These are phyloP conservation scores for Botrytis galanthina DNA, from an alignment of 2,329 filamentous ascomycete species.

Conservation along the genomic window DNA sequence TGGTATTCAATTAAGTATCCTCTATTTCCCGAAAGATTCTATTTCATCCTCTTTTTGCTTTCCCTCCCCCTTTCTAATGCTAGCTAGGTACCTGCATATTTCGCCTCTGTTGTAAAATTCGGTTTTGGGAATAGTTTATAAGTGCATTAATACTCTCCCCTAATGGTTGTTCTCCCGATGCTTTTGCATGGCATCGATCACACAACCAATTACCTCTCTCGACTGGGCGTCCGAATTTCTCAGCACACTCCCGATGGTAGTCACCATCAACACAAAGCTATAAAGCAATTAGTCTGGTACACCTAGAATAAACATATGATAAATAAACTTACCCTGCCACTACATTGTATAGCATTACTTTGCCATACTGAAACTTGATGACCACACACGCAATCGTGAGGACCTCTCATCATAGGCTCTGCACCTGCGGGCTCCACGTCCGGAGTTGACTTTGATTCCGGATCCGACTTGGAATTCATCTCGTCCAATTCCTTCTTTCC, in stretches of 20 bases:
- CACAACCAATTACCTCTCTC: constrained; percentile 5
- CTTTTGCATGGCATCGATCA: not conserved
- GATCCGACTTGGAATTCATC: not conserved
- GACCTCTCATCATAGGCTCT: constrained; percentile 7
- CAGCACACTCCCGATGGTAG: constrained; percentile 7
- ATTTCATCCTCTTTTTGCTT: not conserved
- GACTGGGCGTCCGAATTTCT: not conserved
- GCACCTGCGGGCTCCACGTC: constrained; percentile 4
- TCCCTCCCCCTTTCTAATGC: not conserved
- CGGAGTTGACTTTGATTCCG: not conserved
- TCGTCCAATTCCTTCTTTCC: constrained; percentile 8
- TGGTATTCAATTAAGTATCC: not conserved
- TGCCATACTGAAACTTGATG: constrained; percentile 16
- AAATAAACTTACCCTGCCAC: not conserved
- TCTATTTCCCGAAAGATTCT: not conserved
- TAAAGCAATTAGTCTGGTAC: not conserved
- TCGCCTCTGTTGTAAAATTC: not conserved
- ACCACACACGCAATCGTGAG: constrained; percentile 29
- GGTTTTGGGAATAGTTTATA: not conserved
- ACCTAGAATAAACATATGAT: not conserved
- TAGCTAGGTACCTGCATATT: not conserved
- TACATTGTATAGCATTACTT: constrained; percentile 21
- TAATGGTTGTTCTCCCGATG: not conserved
- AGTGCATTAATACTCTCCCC: not conserved
- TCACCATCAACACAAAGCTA: constrained; percentile 1